Base-by-base conservation (phyloP, 1,139 yeast species). In the Kurtzmaniella quercitrusa region DNA sequence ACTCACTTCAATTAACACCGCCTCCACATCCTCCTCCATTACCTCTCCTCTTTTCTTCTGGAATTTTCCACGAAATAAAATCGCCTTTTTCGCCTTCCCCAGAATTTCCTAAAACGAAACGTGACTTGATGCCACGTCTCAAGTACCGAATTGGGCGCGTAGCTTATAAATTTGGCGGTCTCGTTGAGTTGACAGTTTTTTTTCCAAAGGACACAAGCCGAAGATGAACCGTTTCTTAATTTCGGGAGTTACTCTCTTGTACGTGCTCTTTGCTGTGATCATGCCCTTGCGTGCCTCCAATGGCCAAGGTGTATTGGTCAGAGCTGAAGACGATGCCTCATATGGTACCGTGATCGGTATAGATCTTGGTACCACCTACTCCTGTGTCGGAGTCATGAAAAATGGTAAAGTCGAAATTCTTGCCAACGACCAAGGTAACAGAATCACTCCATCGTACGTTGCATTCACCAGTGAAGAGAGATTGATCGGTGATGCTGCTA, bases 401-500 rank as follows among this genome's bases (percentile, higher is more conserved):
- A 79, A 83, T 50, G 96, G 95, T 53, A 83, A 88, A 60, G 96
- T 90, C 47, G 96, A 88, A 69, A 89, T 89, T 56, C 73, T 89
- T 59, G 96, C 96, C 56, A 89, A 89, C 64, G 96, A 89, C 66
- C 96, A 89, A 74, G 96, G 96, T 73, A 87, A 87, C 73, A 84
- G 96, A 75, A 89, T 88, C 58, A 89, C 96, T 41, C 96, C 96
- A 34, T 86, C 95, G 1, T 88, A 83, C 62, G 96, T 87, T 48
- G 91, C 95, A 15, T 87, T 87, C 66, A 84, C 88, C 40, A 85
- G 79, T 41, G 88, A 84, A 40, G 96, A 87, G 72, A 82, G 95
- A 68, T 78, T 89, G 53, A 91, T 89, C 52, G 96, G 96, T 63
- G 96, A 89, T 62, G 93, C 96, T 37, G 96, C 96, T 42, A 89